Conservation (phyloP, 2,329 filamentous ascomycete species). For the Aspergillus puulaauensis region DNA sequence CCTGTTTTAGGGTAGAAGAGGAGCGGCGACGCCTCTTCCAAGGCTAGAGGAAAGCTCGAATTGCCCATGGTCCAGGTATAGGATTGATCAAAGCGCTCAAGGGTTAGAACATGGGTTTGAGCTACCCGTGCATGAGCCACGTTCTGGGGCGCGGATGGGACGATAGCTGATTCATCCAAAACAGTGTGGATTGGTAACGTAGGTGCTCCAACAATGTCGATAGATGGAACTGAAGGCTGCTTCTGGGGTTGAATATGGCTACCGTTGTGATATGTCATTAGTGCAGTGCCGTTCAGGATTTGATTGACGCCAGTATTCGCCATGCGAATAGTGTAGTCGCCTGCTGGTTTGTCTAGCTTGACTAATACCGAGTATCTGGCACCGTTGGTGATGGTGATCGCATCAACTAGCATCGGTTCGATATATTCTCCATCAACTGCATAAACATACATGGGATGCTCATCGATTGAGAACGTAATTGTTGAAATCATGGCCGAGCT, state of each 20-base stretch:
- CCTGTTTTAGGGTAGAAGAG: constrained; percentile 48
- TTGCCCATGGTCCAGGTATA: constrained; percentile 55
- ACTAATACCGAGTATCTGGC: constrained; percentile 39
- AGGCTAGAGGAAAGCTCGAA: constrained; percentile 37
- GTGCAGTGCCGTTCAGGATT: constrained; percentile 53
- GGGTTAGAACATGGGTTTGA: constrained; percentile 43
- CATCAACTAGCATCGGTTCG: constrained; percentile 33
- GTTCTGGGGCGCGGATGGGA: constrained; percentile 49
- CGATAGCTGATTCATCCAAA: constrained; percentile 45
- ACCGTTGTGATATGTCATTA: constrained; percentile 43
- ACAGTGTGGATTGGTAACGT: constrained; percentile 41
- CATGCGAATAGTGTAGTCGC: constrained; percentile 56
- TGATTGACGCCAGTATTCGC: constrained; percentile 52
- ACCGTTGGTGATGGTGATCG: constrained; percentile 29
- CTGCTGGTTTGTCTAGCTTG: constrained; percentile 44
- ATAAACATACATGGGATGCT: constrained; percentile 42
- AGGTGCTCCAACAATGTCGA: constrained; percentile 50
- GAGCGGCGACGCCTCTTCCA: constrained; percentile 44
- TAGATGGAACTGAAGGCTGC: constrained; percentile 40
- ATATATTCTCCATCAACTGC: constrained; percentile 42
- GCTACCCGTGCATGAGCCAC: constrained; percentile 43
- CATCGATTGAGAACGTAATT: constrained; percentile 47
- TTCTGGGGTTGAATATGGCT: constrained; percentile 13
- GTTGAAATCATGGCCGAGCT: constrained; percentile 50
- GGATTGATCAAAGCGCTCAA: constrained; percentile 35